A percentile compares a stretch with the other conserved stretches of the same genome.
These are phyloP conservation scores for Uronychia setigera DNA, from an alignment of 73 alveolate genomes.

Conservation along the genomic window DNA sequence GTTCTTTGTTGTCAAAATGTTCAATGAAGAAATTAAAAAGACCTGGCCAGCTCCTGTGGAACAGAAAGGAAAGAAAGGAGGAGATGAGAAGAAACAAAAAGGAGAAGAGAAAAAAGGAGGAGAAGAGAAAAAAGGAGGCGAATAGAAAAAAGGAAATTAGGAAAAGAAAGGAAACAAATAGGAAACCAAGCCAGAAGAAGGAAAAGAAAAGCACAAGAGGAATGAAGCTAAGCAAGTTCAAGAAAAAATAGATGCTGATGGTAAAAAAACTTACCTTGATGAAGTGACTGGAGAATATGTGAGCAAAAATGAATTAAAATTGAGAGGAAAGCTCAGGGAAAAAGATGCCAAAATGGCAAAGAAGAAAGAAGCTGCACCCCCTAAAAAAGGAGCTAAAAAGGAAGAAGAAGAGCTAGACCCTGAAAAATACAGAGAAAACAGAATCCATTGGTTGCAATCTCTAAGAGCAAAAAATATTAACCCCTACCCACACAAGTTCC, in stretches of 20 bases:
- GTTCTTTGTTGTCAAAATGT: not conserved
- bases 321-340: constrained; percentile 67
- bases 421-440: constrained; percentile 89
- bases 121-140: not conserved
- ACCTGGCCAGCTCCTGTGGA: not conserved
- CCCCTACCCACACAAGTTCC: constrained; percentile 98
- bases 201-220: constrained; percentile 19
- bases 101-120: not conserved
- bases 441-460: constrained; percentile 78
- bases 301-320: constrained; percentile 54
- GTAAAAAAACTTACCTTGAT: constrained; percentile 37
- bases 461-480: constrained; percentile 76
- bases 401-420: constrained; percentile 95
- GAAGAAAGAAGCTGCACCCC: constrained; percentile 54
- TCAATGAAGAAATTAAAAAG: not conserved
- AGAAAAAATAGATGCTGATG: constrained; percentile 21
- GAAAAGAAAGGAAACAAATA: not conserved
- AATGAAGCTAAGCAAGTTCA: too few species aligned
- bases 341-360: constrained; percentile 68
- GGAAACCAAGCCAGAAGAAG: constrained; percentile 10
- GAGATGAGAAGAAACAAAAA: not conserved
- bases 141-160: constrained; percentile 2
- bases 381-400: constrained; percentile 30
- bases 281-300: constrained; percentile 55
- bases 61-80: not conserved